Conservation (phyloP, 768 basidiomycete species). For the Pulveroboletus frians region DNA sequence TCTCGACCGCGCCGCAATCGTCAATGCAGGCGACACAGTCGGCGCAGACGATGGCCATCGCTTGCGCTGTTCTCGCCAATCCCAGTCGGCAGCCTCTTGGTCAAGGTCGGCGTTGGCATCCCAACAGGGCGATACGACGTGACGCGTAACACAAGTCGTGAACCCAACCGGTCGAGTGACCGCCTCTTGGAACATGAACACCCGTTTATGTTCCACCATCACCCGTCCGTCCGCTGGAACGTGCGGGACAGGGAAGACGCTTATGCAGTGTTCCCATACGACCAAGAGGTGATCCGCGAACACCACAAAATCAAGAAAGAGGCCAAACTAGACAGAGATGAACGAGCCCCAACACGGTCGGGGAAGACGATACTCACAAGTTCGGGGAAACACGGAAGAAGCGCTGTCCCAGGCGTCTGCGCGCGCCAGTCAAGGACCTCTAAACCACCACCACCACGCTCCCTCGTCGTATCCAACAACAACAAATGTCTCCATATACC, state of each 20-base stretch:
- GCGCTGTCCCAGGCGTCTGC: slow-evolving; percentile 18
- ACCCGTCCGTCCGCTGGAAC: slow-evolving; percentile 20
- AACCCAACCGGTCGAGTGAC: slow-evolving; percentile 23
- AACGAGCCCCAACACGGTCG: background rate
- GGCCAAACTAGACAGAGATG: slow-evolving; percentile 16
- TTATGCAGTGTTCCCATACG: slow-evolving; percentile 26
- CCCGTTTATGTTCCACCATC: slow-evolving; percentile 18
- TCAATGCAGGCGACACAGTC: slow-evolving; percentile 14
- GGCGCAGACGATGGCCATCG: background rate
- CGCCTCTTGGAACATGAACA: slow-evolving; percentile 26
- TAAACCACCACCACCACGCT: slow-evolving; percentile 16
- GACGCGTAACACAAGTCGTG: slow-evolving; percentile 22
- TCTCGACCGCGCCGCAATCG: slow-evolving; percentile 22
- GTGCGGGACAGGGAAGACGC: slow-evolving; percentile 22
- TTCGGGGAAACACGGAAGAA: slow-evolving; percentile 21
- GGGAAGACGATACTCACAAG: slow-evolving; percentile 12
- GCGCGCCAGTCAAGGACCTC: slow-evolving; percentile 29
- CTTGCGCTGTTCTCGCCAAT: background rate
- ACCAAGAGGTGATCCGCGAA: slow-evolving; percentile 22
- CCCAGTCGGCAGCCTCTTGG: background rate
- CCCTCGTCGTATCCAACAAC: slow-evolving; percentile 21
- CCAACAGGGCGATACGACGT: background rate
- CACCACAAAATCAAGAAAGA: slow-evolving; percentile 23
- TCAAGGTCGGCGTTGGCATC: background rate
- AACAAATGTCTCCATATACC: slow-evolving; percentile 23